Evolutionary conservation across 2,329 filamentous ascomycete species (phyloP), one percentile per base, ranked within the genome.

Genomic region (Fusarium chaquense): DNA sequence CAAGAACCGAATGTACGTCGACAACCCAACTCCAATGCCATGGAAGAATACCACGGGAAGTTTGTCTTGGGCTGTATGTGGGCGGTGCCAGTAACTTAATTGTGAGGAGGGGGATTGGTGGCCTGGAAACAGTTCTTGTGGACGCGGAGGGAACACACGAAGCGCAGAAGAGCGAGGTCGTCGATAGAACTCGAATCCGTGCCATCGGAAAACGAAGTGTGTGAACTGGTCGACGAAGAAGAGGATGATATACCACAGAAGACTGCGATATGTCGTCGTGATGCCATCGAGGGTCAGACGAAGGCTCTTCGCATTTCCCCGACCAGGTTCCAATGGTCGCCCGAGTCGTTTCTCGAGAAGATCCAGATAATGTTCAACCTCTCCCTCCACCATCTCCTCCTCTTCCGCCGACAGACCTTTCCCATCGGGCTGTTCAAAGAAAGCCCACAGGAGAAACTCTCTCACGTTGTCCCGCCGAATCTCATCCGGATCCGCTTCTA

Each of bases 11-110:
- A 84, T 80, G 70, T 92, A 91, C 1, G 89, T 85, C 74, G 86
- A 86, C 3, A 93, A 83, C 0, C 91, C 90, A 60, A 93, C 83
- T 43, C 90, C 90, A 50, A 92, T 91, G 18, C 91, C 91, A 70
- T 93, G 91, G 49, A 92, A 83, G 78, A 92, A 92, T 6, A 93
- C 78, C 10, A 93, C 78, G 0, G 90, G 91, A 0, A 86, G 78
- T 53, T 83, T 83, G 10, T 65, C 63, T 6, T 61, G 26, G 13
- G 68, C 67, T 2, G 87, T 87, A 73, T 92, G 90, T 7, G 87
- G 87, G 3, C 86, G 85, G 71, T 90, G 82, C 88, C 89, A 93
- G 80, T 93, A 93, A 65, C 85, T 84, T 8, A 91, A 68, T 12
- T 80, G 77, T 5, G 79, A 72, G 7, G 84, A 83, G 6, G 83